Evolutionary conservation across 1,284 basidiomycete genomes (phyloP).

Genomic region (Boletellus sp.): DNA sequence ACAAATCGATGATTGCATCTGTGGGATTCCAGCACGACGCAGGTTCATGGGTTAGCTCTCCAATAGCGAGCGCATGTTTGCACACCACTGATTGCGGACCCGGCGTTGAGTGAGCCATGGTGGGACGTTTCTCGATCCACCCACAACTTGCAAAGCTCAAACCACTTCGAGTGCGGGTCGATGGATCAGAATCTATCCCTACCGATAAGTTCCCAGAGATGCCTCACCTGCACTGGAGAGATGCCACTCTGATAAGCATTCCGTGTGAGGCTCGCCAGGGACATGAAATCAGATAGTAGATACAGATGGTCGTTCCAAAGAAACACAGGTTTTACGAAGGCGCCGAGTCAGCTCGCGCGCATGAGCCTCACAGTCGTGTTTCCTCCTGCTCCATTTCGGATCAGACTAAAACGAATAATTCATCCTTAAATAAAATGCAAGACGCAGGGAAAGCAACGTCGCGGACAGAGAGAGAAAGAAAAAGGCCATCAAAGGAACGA

Average conservation of each 20-base stretch:
- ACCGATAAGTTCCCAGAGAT: neutral
- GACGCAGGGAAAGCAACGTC: neutral
- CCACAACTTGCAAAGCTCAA: constrained; percentile 57
- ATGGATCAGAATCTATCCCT: constrained; percentile 5
- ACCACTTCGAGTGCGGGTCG: constrained; percentile 47
- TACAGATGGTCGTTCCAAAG: neutral
- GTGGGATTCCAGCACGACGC: constrained; percentile 2
- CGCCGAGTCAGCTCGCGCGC: too few species aligned
- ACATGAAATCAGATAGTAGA: constrained; percentile 44
- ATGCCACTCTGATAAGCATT: constrained; percentile 71
- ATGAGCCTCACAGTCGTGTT: neutral
- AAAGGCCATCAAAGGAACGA: neutral
- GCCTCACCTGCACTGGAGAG: constrained; percentile 52
- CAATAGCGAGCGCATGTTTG: constrained; percentile 5
- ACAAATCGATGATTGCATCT: constrained; percentile 69
- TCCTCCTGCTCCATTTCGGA: neutral
- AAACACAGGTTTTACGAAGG: neutral
- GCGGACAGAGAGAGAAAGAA: neutral
- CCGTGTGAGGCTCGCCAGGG: constrained; percentile 60
- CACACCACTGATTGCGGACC: constrained; percentile 49
- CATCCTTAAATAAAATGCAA: neutral
- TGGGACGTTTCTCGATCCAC: constrained; percentile 46
- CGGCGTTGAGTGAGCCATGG: constrained; percentile 29
- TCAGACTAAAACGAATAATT: neutral
- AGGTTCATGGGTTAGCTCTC: constrained; percentile 2